Conservation (phyloP, 768 basidiomycete genomes). For the Termitomyces sp. region DNA sequence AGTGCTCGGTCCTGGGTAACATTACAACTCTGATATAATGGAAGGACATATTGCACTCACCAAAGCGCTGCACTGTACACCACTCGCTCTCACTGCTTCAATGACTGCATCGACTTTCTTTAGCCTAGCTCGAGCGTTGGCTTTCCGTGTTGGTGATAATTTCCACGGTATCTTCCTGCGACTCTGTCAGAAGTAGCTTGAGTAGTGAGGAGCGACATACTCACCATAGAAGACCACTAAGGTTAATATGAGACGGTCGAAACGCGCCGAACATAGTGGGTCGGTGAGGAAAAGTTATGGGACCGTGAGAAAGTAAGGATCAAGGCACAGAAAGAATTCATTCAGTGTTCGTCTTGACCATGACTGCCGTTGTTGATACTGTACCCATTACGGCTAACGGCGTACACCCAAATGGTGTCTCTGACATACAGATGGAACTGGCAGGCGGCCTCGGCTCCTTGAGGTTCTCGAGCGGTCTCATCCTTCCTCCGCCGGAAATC, state of each 20-base stretch:
- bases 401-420: slow-evolving; percentile 30
- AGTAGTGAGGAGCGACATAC: slow-evolving; percentile 11
- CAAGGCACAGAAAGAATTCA: slow-evolving; percentile 10
- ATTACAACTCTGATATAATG: not conserved
- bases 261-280: slow-evolving; percentile 81
- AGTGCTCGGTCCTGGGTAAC: slow-evolving; percentile 57
- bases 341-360: slow-evolving; percentile 24
- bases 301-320: slow-evolving; percentile 24
- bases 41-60: slow-evolving; percentile 38
- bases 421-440: slow-evolving; percentile 34
- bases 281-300: slow-evolving; percentile 15
- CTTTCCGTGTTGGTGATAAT: slow-evolving; percentile 86
- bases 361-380: slow-evolving; percentile 40
- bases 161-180: slow-evolving; percentile 93
- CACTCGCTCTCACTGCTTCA: slow-evolving; percentile 77
- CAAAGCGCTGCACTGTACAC: slow-evolving; percentile 69
- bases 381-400: slow-evolving; percentile 29
- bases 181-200: slow-evolving; percentile 1
- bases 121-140: slow-evolving; percentile 81
- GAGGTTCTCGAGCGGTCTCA: slow-evolving; percentile 79
- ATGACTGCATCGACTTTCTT: slow-evolving; percentile 94
- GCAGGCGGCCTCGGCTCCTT: slow-evolving; percentile 22
- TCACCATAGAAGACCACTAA: slow-evolving; percentile 84
- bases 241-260: slow-evolving; percentile 57
- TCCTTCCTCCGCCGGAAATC: slow-evolving; percentile 94